Evolutionary conservation across 2,329 filamentous ascomycete genomes (phyloP), one percentile per base, ranked within the genome.

Genomic region (Drechslerella stenobrocha): DNA sequence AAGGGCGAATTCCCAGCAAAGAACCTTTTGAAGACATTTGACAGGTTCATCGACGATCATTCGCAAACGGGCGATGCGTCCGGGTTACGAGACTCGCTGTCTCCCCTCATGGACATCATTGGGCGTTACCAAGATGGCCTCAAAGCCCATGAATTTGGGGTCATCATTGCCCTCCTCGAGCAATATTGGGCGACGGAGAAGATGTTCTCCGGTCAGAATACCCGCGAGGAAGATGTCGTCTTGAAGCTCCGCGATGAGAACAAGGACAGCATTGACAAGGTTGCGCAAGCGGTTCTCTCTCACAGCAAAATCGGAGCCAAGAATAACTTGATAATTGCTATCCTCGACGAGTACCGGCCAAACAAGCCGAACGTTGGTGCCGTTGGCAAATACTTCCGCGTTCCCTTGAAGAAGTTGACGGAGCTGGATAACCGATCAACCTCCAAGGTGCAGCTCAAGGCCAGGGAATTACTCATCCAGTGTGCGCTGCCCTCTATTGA

Each of bases 401-500:
- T 87, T 2, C 83, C 88, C 15, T 83, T 98, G 23, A 88, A 88
- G 75, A 88, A 87, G 77, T 82, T 98, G 72, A 91, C 93, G 0
- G 93, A 98, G 76, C 84, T 98, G 11, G 90, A 95, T 78, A 90
- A 87, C 8, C 88, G 79, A 79, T 85, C 80, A 75, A 93, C 92
- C 8, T 89, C 92, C 71, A 98, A 97, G 85, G 92, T 98, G 40
- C 90, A 92, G 0, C 83, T 98, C 72, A 98, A 98, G 82, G 92
- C 93, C 45, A 88, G 93, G 75, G 93, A 98, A 80, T 87, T 97
- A 52, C 86, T 98, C 74, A 98, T 98, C 71, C 93, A 97, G 78
- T 96, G 90, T 76, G 91, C 93, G 55, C 83, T 98, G 76, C 93
- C 93, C 15, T 98, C 93, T 2, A 81, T 98, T 18, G 93, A 97